Evolutionary conservation across 805 yeast genomes (phyloP).

Genomic region (Starmerella bacillaris): DNA sequence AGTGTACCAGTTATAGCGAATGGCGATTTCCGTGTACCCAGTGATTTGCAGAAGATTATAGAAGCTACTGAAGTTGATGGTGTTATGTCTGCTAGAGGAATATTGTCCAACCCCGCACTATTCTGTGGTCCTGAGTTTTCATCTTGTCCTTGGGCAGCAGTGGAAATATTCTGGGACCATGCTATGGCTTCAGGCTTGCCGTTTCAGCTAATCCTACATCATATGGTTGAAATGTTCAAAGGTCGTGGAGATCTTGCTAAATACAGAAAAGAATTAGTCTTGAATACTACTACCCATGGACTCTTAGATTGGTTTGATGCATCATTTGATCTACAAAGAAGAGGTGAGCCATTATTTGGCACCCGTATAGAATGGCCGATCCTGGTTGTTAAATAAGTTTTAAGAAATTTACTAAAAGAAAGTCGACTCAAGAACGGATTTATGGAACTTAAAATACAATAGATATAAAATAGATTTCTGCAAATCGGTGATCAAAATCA

Average conservation of each 20-base stretch:
- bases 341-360: conserved; percentile 56
- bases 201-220: conserved; percentile 70
- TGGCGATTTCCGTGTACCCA: conserved; percentile 70
- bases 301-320: conserved; percentile 70
- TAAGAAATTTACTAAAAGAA: too few species aligned
- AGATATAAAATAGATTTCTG: too few species aligned
- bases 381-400: too few species aligned
- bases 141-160: conserved; percentile 75
- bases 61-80: conserved; percentile 67
- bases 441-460: too few species aligned
- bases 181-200: conserved; percentile 70
- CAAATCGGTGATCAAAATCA: too few species aligned
- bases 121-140: conserved; percentile 44
- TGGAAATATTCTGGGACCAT: conserved; percentile 68
- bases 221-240: conserved; percentile 68
- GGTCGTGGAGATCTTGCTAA: conserved; percentile 18
- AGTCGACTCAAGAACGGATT: too few species aligned
- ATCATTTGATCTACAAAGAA: conserved; percentile 46
- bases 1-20: conserved; percentile 76
- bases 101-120: conserved; percentile 68
- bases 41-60: conserved; percentile 48
- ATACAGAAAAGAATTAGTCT: conserved; percentile 44
- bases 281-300: conserved; percentile 37
- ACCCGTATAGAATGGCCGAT: conserved; percentile 26
- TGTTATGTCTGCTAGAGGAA: conserved; percentile 88